Evolutionary conservation across 2,329 filamentous ascomycete species (phyloP), one percentile per base, ranked within the genome.

Genomic region (Botrytis squamosa): DNA sequence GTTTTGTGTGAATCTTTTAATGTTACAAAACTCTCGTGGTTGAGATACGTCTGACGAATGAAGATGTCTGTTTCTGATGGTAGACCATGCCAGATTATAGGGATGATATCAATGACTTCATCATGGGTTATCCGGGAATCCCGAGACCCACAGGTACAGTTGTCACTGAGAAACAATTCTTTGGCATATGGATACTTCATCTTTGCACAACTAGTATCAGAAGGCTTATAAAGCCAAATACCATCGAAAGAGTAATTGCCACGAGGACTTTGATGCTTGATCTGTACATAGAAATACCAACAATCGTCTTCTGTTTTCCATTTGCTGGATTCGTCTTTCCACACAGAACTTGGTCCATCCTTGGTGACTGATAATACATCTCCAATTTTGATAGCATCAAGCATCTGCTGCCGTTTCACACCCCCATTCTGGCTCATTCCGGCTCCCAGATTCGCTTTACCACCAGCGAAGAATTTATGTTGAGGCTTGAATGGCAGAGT

Each of bases 161-260:
- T 89, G 69, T 94, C 88, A 0, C 90, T 93, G 0, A 95, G 82
- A 75, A 96, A 96, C 0, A 96, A 81, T 81, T 97, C 93, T 70
- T 94, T 92, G 0, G 82, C 75, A 81, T 89, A 90, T 0, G 91
- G 91, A 77, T 95, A 97, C 16, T 85, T 86, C 82, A 91, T 90
- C 9, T 87, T 83, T 0, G 86, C 88, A 62, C 94, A 92, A 0
- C 91, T 87, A 0, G 93, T 96, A 71, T 96, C 91, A 0, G 85
- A 84, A 0, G 93, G 88, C 3, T 88, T 85, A 77, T 95, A 95
- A 0, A 96, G 84, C 93, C 93, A 96, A 1, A 92, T 85, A 0
- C 94, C 87, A 72, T 91, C 86, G 18, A 94, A 88, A 1, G 83
- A 83, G 0, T 80, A 82, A 25, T 75, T 76, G 0, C 85, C 84